phyloP scores from a whole-genome alignment of 306 rosid species.

The Hippophae gyantsensis region DNA sequence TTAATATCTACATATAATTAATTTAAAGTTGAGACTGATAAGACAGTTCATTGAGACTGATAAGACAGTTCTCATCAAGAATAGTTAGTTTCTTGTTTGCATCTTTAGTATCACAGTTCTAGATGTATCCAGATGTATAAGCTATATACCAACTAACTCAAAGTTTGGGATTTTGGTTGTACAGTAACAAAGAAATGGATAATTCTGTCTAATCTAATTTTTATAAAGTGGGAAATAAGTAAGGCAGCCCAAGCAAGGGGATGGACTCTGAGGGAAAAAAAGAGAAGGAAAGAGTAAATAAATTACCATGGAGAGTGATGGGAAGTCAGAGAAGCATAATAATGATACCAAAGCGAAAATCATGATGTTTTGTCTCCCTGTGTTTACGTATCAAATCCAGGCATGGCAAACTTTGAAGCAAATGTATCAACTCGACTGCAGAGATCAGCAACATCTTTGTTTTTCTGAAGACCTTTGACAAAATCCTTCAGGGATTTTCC shows the following conservation, averaged over 20 bases:
- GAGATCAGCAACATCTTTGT: conserved; percentile 53
- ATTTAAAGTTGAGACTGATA: conserved; percentile 7
- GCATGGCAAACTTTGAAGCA: conserved; percentile 70
- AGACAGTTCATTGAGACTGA: conserved; percentile 3
- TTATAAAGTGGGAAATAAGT: conserved; percentile 14
- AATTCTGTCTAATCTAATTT: conserved; percentile 19
- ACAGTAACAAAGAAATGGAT: conserved; percentile 1
- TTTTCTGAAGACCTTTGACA: conserved; percentile 45
- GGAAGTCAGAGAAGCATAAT: conserved; percentile 15
- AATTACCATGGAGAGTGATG: conserved; percentile 18
- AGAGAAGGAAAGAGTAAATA: conserved; percentile 1
- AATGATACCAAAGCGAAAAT: conserved; percentile 6
- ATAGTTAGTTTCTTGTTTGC: background rate
- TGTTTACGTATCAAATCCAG: conserved; percentile 50
- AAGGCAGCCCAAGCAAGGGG: background rate
- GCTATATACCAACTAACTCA: conserved; percentile 14
- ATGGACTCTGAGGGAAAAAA: background rate
- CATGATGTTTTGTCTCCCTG: conserved; percentile 7
- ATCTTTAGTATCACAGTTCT: conserved; percentile 8
- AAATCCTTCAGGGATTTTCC: conserved; percentile 53
- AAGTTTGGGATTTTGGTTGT: background rate
- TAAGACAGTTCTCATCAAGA: background rate
- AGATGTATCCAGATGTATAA: conserved; percentile 14
- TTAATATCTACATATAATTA: background rate
- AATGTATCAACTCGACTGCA: conserved; percentile 56